Evolutionary conservation across 1,284 basidiomycete genomes (phyloP).

Genomic region (Trametes versicolor): DNA sequence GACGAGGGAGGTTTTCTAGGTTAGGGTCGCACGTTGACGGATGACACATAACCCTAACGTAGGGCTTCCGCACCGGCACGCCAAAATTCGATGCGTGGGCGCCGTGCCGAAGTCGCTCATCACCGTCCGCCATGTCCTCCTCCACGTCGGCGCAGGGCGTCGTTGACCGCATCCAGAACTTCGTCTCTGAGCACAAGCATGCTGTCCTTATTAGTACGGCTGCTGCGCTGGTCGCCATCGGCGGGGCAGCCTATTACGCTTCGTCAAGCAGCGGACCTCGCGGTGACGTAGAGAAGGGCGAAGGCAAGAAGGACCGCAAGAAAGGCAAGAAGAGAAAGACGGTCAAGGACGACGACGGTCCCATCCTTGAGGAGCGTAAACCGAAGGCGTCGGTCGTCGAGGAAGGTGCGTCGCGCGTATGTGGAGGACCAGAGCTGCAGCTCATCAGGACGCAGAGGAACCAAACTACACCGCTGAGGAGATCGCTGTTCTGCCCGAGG

Average conservation of each 20-base stretch:
- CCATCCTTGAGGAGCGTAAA: constrained; percentile 78
- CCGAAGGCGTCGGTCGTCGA: constrained; percentile 49
- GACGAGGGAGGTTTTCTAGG: constrained; percentile 5
- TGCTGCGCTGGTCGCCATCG: constrained; percentile 77
- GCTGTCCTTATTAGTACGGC: constrained; percentile 74
- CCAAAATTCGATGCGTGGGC: constrained; percentile 25
- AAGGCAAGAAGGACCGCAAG: constrained; percentile 61
- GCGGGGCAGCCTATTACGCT: constrained; percentile 82
- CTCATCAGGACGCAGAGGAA: constrained; percentile 30
- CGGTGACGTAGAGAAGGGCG: constrained; percentile 59
- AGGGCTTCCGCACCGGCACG: constrained; percentile 12
- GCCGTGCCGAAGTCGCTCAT: constrained; percentile 36
- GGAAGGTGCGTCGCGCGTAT: constrained; percentile 46
- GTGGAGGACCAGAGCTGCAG: too few species aligned
- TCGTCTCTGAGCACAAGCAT: constrained; percentile 80
- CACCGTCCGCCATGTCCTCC: constrained; percentile 44
- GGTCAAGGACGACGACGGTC: constrained; percentile 65
- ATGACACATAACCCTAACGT: constrained; percentile 21
- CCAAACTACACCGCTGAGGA: constrained; percentile 59
- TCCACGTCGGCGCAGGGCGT: constrained; percentile 47
- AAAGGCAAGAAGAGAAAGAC: constrained; percentile 74
- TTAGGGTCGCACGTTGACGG: constrained; percentile 14
- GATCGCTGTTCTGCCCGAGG: constrained; percentile 63
- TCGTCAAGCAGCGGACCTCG: constrained; percentile 52
- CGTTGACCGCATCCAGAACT: constrained; percentile 73